phyloP scores from a whole-genome alignment of 768 basidiomycete species.

The Boletus barrowsii region DNA sequence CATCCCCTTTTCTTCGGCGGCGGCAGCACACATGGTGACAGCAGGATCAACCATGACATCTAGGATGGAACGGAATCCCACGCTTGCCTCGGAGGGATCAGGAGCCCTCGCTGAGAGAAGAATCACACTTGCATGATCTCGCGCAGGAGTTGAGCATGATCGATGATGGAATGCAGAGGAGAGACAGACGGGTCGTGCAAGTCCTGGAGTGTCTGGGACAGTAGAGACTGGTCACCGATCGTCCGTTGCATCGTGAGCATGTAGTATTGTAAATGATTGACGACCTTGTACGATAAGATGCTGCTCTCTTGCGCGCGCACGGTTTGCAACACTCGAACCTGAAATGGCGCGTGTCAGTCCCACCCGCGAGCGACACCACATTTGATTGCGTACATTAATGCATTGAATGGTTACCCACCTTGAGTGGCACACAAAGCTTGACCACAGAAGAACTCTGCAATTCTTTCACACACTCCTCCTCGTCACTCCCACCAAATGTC shows the following conservation, averaged over 20 bases:
- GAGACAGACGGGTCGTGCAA: slow-evolving; percentile 63
- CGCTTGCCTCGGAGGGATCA: slow-evolving; percentile 9
- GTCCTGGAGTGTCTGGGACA: slow-evolving; percentile 77
- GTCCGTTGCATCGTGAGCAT: slow-evolving; percentile 89
- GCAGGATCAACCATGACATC: slow-evolving; percentile 86
- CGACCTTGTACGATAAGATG: slow-evolving; percentile 88
- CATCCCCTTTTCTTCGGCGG: slow-evolving; percentile 62
- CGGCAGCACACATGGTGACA: slow-evolving; percentile 66
- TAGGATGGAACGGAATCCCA: slow-evolving; percentile 46
- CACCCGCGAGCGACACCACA: background rate
- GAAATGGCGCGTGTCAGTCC: background rate
- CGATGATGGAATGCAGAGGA: slow-evolving; percentile 76
- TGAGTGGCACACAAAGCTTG: slow-evolving; percentile 85
- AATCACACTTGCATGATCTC: slow-evolving; percentile 88
- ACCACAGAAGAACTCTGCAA: slow-evolving; percentile 80
- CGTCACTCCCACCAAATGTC: slow-evolving; percentile 51
- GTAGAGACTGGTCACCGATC: slow-evolving; percentile 76
- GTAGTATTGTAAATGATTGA: slow-evolving; percentile 95
- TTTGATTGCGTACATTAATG: background rate
- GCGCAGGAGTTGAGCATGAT: slow-evolving; percentile 78
- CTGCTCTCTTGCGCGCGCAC: slow-evolving; percentile 91
- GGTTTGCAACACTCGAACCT: slow-evolving; percentile 92
- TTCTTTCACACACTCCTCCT: slow-evolving; percentile 77
- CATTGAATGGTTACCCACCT: slow-evolving; percentile 43
- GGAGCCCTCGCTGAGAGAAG: slow-evolving; percentile 62